Evolutionary conservation across 768 basidiomycete genomes (phyloP), one percentile per base, ranked within the genome.

Genomic region (Lentinula sp.): DNA sequence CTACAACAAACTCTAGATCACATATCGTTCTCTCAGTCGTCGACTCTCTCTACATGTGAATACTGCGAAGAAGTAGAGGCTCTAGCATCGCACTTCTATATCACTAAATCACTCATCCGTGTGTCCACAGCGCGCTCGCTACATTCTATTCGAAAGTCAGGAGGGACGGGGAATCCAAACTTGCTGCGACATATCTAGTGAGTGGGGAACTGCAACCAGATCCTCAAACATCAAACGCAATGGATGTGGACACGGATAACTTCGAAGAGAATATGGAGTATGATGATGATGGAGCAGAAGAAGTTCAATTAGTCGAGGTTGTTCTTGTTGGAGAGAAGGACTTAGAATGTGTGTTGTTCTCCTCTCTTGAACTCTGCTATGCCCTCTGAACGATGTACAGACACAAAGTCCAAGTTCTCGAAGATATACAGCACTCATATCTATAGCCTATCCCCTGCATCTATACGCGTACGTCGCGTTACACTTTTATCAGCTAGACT

Each of bases 21-120:
- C 91, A 4, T 93, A 84, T 70, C 82, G 91, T 40, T 85, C 83
- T 4, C 77, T 93, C 53, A 92, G 91, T 66, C 81, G 89, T 64
- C 83, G 82, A 43, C 78, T 90, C 48, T 77, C 78, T 0, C 78
- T 93, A 57, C 87, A 92, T 66, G 89, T 92, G 67, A 89, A 91
- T 70, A 73, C 74, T 40, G 91, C 91, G 18, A 93, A 92, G 70
- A 88, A 85, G 91, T 92, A 62, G 67, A 80, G 54, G 16, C n/a
- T 28, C 43, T 28, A 3, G 3, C 28, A 58, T 21, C 16, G 9
- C 18, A 32, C 13, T 34, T 8, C 10, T 42, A 42, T 32, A 8
- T 46, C 9, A 34, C 15, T n/a, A 21, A 53, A 18, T 32, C 5
- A 15, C 34, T 48, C 15, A 51, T 55, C 60, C 43, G 56, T 54